Evolutionary conservation across 1,139 yeast species (phyloP).

Genomic region (Wickerhamiella infanticola): DNA sequence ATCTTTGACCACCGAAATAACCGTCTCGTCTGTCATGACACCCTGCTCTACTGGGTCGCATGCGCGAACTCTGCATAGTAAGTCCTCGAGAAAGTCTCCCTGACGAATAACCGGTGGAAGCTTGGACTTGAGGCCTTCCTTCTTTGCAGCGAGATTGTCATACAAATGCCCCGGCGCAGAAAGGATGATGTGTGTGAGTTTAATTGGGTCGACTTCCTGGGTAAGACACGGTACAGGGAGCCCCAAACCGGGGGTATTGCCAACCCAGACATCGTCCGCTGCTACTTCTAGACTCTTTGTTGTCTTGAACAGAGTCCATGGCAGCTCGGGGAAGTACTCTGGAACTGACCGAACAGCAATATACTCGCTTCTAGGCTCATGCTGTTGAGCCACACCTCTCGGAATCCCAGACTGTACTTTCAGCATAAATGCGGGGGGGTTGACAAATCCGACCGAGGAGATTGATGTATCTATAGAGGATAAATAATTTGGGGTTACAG

Average conservation of each 20-base stretch:
- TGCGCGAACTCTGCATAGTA: slow-evolving; percentile 28
- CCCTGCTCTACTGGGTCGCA: slow-evolving; percentile 73
- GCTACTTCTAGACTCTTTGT: not conserved
- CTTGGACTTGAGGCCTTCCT: not conserved
- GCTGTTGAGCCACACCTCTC: not conserved
- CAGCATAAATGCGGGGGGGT: not conserved
- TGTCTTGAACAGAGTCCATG: slow-evolving; percentile 6
- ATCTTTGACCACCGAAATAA: slow-evolving; percentile 8
- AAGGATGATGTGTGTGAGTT: slow-evolving; percentile 9
- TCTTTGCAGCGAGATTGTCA: slow-evolving; percentile 2
- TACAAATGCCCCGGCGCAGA: slow-evolving; percentile 7
- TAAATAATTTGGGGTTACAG: no score
- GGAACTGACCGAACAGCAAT: slow-evolving; percentile 4
- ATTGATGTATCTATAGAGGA: no score
- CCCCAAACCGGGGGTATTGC: not conserved
- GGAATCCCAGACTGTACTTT: slow-evolving; percentile 1
- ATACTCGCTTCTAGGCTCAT: not conserved
- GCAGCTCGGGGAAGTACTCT: slow-evolving; percentile 1
- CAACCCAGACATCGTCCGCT: not conserved
- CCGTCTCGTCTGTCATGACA: slow-evolving; percentile 27
- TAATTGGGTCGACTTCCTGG: slow-evolving; percentile 6
- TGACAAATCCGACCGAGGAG: not conserved
- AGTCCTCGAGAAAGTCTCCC: slow-evolving; percentile 17
- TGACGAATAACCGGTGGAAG: slow-evolving; percentile 18
- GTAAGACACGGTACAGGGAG: not conserved